Evolutionary conservation across 2,329 filamentous ascomycete genomes (phyloP).

Genomic region (Sodiomyces alkalinus): DNA sequence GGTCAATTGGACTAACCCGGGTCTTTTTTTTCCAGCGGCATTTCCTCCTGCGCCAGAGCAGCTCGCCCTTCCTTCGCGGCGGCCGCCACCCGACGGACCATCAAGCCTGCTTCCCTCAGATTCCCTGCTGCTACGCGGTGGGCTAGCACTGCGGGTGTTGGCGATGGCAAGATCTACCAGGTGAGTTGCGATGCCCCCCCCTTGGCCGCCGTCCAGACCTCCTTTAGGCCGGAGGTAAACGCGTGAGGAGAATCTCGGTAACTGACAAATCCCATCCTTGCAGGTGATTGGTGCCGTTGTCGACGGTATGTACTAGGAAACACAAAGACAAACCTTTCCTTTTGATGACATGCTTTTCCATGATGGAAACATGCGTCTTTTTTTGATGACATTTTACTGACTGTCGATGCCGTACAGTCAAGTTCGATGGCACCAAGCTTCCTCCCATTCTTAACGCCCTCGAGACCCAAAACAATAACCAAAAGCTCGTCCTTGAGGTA

Average conservation of each 20-base stretch:
- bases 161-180: conserved; percentile 56
- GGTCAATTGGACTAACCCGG: conserved; percentile 32
- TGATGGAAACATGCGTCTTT: not conserved
- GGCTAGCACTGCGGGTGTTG: conserved; percentile 41
- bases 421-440: conserved; percentile 89
- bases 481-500: conserved; percentile 94
- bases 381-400: too few species aligned
- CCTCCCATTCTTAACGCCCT: conserved; percentile 96
- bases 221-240: conserved; percentile 1
- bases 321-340: conserved; percentile 1
- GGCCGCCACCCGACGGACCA: conserved; percentile 39
- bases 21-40: conserved; percentile 43
- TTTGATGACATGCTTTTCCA: not conserved
- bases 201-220: too few species aligned
- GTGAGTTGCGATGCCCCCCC: too few species aligned
- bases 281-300: conserved; percentile 98
- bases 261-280: conserved; percentile 43
- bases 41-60: conserved; percentile 48
- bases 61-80: conserved; percentile 46
- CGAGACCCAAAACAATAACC: conserved; percentile 75
- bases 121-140: conserved; percentile 40
- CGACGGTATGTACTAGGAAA: conserved; percentile 62
- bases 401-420: conserved; percentile 64
- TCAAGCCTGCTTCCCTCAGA: conserved; percentile 40
- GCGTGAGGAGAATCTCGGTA: conserved; percentile 4